Base-by-base conservation (phyloP, 2,329 filamentous ascomycete species). In the Fusarium sacchari region DNA sequence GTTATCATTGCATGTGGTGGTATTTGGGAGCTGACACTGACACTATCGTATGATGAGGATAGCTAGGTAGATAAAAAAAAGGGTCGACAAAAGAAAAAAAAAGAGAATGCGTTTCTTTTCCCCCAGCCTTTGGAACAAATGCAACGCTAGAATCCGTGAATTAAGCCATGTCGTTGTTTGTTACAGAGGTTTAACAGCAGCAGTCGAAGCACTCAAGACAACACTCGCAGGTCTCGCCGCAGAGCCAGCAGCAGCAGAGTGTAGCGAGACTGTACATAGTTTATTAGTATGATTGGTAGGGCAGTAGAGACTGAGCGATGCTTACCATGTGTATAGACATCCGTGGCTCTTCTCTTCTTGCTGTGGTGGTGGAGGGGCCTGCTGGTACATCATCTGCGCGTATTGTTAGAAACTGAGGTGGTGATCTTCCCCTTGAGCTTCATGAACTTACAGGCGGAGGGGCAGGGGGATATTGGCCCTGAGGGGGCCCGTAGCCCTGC, bases 241-340 rank as follows among this genome's bases (percentile, higher is more conserved):
- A 85, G 55, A 85, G 77, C 82, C 82, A 85, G 68, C 83, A 85
- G 77, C 83, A 85, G 79, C 83, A 85, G 66, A 85, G 72, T 28
- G 83, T 80, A 56, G 83, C 83, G 32, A 85, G 65, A 72, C 83
- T 84, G 49, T 6, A n/a, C n/a, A n/a, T n/a, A 9, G 2, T 2
- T 2, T 2, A 14, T 73, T 30, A 50, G 42, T 10, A 10, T 24
- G 0, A 3, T 7, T 43, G 2, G 10, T 4, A 13, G 22, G 3
- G 3, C 4, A 9, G 39, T 5, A 7, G 40, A 36, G 34, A 20
- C 6, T 52, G 13, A n/a, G 13, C 6, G 7, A 37, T 4, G 50
- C 77, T 74, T 71, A 83, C 82, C 83, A 84, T 60, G 76, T 77
- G 75, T 83, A 82, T 55, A 84, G 75, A 66, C 83, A 84, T 49